phyloP scores from a whole-genome alignment of 2,329 filamentous ascomycete species.

The Penicillium oxalicum region DNA sequence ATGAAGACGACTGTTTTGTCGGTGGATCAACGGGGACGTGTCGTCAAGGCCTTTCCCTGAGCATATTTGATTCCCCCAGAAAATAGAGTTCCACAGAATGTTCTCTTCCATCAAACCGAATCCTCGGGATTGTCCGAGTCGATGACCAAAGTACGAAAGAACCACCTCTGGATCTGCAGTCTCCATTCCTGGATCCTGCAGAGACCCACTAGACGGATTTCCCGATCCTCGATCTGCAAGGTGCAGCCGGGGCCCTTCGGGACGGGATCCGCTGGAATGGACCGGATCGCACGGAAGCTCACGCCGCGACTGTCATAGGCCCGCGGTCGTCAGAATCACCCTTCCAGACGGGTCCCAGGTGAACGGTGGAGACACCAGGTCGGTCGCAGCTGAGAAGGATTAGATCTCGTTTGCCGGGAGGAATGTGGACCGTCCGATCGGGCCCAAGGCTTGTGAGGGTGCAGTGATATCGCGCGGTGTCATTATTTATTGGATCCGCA shows the following conservation, averaged over 20 bases:
- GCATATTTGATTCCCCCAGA: no score
- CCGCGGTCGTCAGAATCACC: conserved; percentile 2
- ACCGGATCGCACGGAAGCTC: background rate
- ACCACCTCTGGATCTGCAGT: background rate
- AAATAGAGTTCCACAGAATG: no score
- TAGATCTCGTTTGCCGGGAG: conserved; percentile 2
- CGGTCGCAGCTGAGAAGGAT: background rate
- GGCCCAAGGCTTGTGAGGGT: conserved; percentile 4
- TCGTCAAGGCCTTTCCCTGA: no score
- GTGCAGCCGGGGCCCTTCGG: background rate
- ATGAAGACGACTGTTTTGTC: no score
- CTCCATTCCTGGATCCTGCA: no score
- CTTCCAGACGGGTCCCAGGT: conserved; percentile 1
- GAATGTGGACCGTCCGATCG: conserved; percentile 17
- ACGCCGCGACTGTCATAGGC: no score
- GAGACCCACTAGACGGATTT: background rate
- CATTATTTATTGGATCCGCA: background rate
- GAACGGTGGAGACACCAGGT: background rate
- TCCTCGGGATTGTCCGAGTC: background rate
- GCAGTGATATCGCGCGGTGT: conserved; percentile 1
- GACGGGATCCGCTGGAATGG: conserved; percentile 8
- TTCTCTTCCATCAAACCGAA: no score
- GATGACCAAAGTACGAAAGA: background rate
- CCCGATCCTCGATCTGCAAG: conserved; percentile 2
- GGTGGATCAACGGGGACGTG: no score